Evolutionary conservation across 768 basidiomycete species (phyloP).

Genomic region (Xerocomus brunneocitrinus): DNA sequence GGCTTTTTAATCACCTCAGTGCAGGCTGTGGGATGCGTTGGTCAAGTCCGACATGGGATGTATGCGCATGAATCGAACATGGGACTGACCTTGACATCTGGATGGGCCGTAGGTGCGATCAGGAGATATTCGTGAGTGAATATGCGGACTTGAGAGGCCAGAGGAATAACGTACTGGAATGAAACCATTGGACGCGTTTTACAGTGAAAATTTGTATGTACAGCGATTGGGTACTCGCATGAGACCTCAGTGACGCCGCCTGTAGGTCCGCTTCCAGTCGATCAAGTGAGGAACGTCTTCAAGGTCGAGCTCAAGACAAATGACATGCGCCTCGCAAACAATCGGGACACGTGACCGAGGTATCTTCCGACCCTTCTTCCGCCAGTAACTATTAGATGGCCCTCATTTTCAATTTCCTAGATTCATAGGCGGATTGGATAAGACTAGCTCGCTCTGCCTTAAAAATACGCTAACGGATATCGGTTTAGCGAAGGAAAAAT

Average conservation of each 20-base stretch:
- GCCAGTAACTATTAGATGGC: too few species aligned
- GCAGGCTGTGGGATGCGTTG: constrained; percentile 48
- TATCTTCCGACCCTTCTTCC: too few species aligned
- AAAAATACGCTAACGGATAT: too few species aligned
- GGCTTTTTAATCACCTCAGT: constrained; percentile 90
- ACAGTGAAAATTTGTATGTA: background rate
- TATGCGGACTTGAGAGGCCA: background rate
- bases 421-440: too few species aligned
- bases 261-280: background rate
- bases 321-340: background rate
- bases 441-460: too few species aligned
- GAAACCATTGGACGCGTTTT: constrained; percentile 51
- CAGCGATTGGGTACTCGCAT: background rate
- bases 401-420: too few species aligned
- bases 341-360: background rate
- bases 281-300: background rate
- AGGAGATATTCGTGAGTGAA: background rate
- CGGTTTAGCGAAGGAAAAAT: too few species aligned
- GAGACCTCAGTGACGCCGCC: background rate
- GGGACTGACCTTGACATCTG: constrained; percentile 65
- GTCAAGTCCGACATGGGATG: background rate
- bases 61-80: background rate
- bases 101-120: constrained; percentile 6
- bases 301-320: background rate
- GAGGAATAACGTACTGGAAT: constrained; percentile 53